Evolutionary conservation across 257 asterid genomes (phyloP).

Genomic region (Solanum sparsipilum): DNA sequence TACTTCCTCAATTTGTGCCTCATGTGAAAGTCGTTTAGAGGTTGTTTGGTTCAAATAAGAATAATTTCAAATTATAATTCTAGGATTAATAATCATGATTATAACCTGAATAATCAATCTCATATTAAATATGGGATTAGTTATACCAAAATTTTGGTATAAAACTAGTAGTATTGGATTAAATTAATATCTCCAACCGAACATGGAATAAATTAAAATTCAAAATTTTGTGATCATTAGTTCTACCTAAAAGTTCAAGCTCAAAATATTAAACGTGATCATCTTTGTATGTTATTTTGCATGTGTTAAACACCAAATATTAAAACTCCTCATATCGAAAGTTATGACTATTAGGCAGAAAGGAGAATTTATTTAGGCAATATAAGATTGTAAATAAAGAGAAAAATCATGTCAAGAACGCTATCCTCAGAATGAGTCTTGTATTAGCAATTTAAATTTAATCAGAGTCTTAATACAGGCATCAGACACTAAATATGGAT

Average conservation of each 20-base stretch:
- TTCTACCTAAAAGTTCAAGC: not conserved
- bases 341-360: not conserved
- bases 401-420: fast-evolving
- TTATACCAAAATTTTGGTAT: not conserved
- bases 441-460: no score
- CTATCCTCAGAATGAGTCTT: fast-evolving
- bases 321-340: not conserved
- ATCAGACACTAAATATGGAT: fast-evolving
- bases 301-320: not conserved
- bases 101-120: not conserved
- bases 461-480: fast-evolving
- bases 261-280: not conserved
- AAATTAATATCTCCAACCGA: not conserved
- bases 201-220: not conserved
- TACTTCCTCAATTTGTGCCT: not conserved
- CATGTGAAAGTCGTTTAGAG: not conserved
- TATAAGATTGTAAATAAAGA: not conserved
- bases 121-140: not conserved
- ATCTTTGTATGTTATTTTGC: not conserved
- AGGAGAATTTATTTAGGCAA: not conserved
- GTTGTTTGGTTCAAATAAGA: not conserved
- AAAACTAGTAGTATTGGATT: not conserved
- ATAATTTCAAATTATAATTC: not conserved
- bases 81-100: not conserved
- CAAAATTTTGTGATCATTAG: not conserved